These are phyloP conservation scores for Metschnikowia kofuensis DNA, from an alignment of 805 yeast species.

Conservation along the genomic window DNA sequence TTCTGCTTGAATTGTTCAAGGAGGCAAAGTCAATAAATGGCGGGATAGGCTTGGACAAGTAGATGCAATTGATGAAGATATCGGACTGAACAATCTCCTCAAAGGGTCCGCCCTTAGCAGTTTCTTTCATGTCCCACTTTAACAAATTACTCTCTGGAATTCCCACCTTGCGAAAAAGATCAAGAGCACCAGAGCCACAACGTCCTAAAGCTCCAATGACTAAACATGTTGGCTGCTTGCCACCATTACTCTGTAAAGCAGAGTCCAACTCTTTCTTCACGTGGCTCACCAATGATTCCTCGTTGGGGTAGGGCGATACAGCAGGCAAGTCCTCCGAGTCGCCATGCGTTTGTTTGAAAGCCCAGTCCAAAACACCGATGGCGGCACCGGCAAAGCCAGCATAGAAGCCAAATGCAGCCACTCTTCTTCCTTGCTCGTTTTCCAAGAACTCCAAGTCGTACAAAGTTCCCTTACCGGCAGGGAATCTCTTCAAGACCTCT, in stretches of 20 bases:
- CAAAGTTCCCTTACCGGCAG: conserved; percentile 83
- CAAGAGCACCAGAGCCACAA: conserved; percentile 97
- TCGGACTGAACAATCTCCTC: conserved; percentile 84
- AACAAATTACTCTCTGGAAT: conserved; percentile 78
- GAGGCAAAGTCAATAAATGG: conserved; percentile 77
- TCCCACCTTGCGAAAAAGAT: conserved; percentile 77
- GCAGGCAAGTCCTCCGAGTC: conserved; percentile 72
- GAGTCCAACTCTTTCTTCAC: conserved; percentile 56
- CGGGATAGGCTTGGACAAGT: conserved; percentile 87
- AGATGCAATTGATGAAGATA: conserved; percentile 93
- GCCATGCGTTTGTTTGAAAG: conserved; percentile 75
- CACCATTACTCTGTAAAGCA: conserved; percentile 58
- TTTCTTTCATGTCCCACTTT: conserved; percentile 97
- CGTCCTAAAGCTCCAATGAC: conserved; percentile 98
- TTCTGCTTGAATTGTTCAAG: conserved; percentile 67
- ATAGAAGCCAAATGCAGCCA: conserved; percentile 98
- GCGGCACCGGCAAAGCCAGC: conserved; percentile 99
- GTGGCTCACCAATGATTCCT: conserved; percentile 67
- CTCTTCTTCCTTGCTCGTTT: conserved; percentile 95
- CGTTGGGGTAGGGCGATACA: conserved; percentile 80
- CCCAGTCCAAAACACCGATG: conserved; percentile 90
- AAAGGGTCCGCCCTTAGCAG: conserved; percentile 97
- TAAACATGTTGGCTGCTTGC: conserved; percentile 70
- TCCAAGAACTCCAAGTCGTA: conserved; percentile 94
- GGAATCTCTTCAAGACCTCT: conserved; percentile 84